A percentile compares a stretch with the other conserved stretches of the same genome.
Conservation (phyloP, 345 rosid species). For the Firmiana major region DNA sequence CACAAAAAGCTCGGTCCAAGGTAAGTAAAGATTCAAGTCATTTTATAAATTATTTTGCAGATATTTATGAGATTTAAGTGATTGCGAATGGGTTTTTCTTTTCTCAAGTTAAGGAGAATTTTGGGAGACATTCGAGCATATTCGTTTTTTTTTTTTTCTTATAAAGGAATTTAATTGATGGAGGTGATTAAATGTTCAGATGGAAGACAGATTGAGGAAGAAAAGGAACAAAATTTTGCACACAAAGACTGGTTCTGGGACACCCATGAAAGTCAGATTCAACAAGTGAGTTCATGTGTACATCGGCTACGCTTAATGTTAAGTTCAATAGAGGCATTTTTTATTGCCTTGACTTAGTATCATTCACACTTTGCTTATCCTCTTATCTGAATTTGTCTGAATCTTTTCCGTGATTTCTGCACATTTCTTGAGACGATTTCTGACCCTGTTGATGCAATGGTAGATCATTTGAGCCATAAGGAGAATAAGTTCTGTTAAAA, state of each 20-base stretch:
- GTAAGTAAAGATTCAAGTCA: constrained; percentile 29
- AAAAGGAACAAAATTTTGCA: constrained; percentile 78
- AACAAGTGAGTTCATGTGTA: constrained; percentile 57
- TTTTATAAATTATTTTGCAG: not conserved
- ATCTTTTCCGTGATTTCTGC: not conserved
- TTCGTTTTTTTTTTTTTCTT: not conserved
- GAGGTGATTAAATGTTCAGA: constrained; percentile 34
- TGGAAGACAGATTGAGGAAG: constrained; percentile 84
- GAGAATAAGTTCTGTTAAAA: not conserved
- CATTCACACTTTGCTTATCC: not conserved
- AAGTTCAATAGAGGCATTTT: not conserved
- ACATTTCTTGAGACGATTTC: not conserved
- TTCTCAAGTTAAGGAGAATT: not conserved
- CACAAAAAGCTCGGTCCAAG: constrained; percentile 66
- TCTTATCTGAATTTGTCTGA: not conserved
- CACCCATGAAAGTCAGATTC: constrained; percentile 70
- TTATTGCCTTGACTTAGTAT: not conserved
- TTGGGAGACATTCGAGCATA: not conserved
- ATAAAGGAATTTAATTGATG: not conserved
- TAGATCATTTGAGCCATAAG: not conserved
- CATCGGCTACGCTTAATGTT: not conserved
- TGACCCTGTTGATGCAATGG: not conserved
- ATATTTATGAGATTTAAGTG: not conserved
- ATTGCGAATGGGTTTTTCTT: not conserved
- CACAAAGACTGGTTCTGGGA: constrained; percentile 74